Evolutionary conservation across 257 asterid species (phyloP).

Genomic region (Capsicum chinense): DNA sequence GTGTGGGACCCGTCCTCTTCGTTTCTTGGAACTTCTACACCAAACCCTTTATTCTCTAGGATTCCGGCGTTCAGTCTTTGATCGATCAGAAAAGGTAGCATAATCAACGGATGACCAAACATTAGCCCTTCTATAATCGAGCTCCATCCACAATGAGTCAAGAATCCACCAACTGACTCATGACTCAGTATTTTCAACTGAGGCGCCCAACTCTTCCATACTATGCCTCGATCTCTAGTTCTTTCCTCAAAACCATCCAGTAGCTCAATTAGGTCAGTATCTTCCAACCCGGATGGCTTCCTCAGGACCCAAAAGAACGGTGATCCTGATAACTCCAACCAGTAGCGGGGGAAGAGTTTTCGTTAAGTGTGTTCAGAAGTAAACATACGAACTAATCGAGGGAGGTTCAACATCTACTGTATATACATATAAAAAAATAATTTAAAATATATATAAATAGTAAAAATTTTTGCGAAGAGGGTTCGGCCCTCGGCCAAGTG

Average conservation of each 20-base stretch:
- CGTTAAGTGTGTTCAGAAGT: too few relatives aligned
- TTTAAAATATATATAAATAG: too few relatives aligned
- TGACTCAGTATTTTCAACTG: conserved; percentile 54
- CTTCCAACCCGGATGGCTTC: conserved; percentile 20
- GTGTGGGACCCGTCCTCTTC: conserved; percentile 44
- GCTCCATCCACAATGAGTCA: conserved; percentile 62
- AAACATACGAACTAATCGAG: too few relatives aligned
- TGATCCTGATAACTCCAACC: conserved; percentile 43
- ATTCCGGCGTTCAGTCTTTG: conserved; percentile 30
- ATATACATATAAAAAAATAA: too few relatives aligned
- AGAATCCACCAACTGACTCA: conserved; percentile 52
- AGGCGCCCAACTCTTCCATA: conserved; percentile 59
- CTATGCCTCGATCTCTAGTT: conserved; percentile 42
- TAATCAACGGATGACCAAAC: conserved; percentile 41
- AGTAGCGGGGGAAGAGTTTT: too few relatives aligned
- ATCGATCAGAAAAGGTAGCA: conserved; percentile 43
- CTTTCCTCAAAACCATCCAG: conserved; percentile 49
- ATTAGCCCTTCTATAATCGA: conserved; percentile 48
- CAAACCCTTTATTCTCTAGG: conserved; percentile 26
- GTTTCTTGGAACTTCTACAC: conserved; percentile 34
- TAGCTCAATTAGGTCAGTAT: conserved; percentile 9
- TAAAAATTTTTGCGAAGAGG: too few relatives aligned
- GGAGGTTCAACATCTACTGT: too few relatives aligned
- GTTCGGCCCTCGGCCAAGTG: too few relatives aligned
- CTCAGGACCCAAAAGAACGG: conserved; percentile 53